Conservation (phyloP, 148 eudicot species). For the Fallopia convolvulus region DNA sequence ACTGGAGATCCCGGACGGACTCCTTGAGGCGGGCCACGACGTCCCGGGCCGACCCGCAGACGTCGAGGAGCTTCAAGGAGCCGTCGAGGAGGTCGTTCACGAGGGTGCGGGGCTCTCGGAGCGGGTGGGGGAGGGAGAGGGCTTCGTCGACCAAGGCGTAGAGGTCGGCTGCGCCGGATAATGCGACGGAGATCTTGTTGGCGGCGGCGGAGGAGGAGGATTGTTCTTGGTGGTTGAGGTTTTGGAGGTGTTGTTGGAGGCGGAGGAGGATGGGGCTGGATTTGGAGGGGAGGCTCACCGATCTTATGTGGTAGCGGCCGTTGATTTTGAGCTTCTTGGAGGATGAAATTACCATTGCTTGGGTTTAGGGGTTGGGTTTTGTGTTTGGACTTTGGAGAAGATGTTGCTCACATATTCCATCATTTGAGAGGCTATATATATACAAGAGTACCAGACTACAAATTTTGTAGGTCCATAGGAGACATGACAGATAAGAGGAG, state of each 20-base stretch:
- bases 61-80: slow-evolving; percentile 12
- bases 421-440: background rate
- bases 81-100: slow-evolving; percentile 13
- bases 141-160: slow-evolving; percentile 14
- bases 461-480: background rate
- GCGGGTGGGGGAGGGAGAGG: slow-evolving; percentile 13
- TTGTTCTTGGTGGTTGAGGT: slow-evolving; percentile 12
- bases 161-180: slow-evolving; percentile 13
- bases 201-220: background rate
- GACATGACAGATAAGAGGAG: slow-evolving; percentile 9
- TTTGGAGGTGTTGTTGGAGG: slow-evolving; percentile 17
- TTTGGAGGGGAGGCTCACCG: slow-evolving; percentile 18
- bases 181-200: slow-evolving; percentile 7
- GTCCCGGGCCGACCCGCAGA: slow-evolving; percentile 11
- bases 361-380: background rate
- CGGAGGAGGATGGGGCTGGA: slow-evolving; percentile 10
- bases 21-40: background rate
- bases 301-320: slow-evolving; percentile 3
- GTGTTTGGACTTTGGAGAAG: background rate
- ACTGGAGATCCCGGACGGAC: slow-evolving; percentile 6
- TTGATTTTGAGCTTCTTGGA: slow-evolving; percentile 11
- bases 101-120: slow-evolving; percentile 7
- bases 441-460: background rate
- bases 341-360: slow-evolving; percentile 4
- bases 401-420: background rate